phyloP scores from a whole-genome alignment of 1,139 yeast species.

The Blastobotrys indianensis region DNA sequence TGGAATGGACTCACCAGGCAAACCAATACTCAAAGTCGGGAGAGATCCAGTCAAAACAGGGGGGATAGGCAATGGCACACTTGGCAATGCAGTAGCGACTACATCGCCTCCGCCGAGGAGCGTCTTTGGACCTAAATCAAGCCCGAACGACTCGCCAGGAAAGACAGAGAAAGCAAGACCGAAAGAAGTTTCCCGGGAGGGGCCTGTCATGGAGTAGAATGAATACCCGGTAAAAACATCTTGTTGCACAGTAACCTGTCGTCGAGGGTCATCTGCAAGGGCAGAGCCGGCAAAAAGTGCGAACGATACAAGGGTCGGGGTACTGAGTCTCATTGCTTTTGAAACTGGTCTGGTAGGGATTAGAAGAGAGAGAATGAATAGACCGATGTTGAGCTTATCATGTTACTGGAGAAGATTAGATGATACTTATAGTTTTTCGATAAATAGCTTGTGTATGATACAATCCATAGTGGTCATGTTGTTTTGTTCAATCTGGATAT shows the following conservation, averaged over 20 bases:
- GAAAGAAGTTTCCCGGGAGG: conserved; percentile 9
- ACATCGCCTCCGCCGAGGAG: background rate
- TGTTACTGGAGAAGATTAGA: too few relatives aligned
- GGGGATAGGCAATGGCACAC: conserved; percentile 1
- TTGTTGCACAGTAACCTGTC: background rate
- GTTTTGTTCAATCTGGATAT: too few relatives aligned
- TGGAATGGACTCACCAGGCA: background rate
- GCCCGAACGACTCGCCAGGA: conserved; percentile 10
- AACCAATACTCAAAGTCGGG: background rate
- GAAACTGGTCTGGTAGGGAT: too few relatives aligned
- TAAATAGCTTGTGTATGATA: too few relatives aligned
- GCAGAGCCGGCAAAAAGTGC: background rate
- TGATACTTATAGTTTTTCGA: too few relatives aligned
- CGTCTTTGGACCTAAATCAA: conserved; percentile 10
- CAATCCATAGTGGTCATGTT: too few relatives aligned
- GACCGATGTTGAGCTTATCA: too few relatives aligned
- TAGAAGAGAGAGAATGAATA: too few relatives aligned
- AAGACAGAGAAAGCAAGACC: conserved; percentile 6
- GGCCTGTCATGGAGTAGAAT: conserved; percentile 7
- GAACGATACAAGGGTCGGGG: background rate
- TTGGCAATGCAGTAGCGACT: background rate
- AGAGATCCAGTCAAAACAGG: background rate
- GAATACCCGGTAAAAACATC: conserved; percentile 5
- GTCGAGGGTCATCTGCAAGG: background rate
- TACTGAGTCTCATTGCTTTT: conserved; percentile 3